phyloP scores from a whole-genome alignment of 2,329 filamentous ascomycete species.

The Didymella keratinophila region DNA sequence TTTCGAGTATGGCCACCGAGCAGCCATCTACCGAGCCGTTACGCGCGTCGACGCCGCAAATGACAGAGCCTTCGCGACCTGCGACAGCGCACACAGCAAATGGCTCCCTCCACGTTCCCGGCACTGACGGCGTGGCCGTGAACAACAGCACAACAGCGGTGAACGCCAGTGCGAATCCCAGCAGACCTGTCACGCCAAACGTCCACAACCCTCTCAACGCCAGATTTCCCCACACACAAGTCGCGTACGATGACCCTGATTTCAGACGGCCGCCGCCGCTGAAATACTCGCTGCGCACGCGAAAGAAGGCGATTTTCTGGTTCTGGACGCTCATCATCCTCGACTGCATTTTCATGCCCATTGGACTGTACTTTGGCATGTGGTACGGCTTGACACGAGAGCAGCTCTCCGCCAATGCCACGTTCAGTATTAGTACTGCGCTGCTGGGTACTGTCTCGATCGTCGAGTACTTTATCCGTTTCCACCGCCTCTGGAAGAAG shows the following conservation, averaged over 20 bases:
- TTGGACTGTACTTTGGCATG: conserved; percentile 67
- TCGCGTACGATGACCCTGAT: conserved; percentile 51
- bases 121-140: conserved; percentile 26
- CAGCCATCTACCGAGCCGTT: conserved; percentile 44
- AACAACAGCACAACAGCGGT: conserved; percentile 24
- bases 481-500: conserved; percentile 60
- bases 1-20: conserved; percentile 34
- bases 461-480: conserved; percentile 62
- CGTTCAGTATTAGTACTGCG: conserved; percentile 64
- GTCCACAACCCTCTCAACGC: conserved; percentile 34
- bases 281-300: conserved; percentile 62
- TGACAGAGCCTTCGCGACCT: conserved; percentile 14
- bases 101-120: conserved; percentile 31
- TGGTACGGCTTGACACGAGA: conserved; percentile 62
- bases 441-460: conserved; percentile 62
- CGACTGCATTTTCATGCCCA: conserved; percentile 66
- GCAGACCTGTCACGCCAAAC: conserved; percentile 41
- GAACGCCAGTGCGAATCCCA: conserved; percentile 33
- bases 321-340: conserved; percentile 68
- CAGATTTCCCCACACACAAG: conserved; percentile 52
- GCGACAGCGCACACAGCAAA: conserved; percentile 22
- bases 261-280: conserved; percentile 59
- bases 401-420: conserved; percentile 58
- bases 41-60: conserved; percentile 28
- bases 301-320: conserved; percentile 64